These are phyloP conservation scores for Trichosanthes cucumerina DNA, from an alignment of 306 rosid species.

Conservation along the genomic window DNA sequence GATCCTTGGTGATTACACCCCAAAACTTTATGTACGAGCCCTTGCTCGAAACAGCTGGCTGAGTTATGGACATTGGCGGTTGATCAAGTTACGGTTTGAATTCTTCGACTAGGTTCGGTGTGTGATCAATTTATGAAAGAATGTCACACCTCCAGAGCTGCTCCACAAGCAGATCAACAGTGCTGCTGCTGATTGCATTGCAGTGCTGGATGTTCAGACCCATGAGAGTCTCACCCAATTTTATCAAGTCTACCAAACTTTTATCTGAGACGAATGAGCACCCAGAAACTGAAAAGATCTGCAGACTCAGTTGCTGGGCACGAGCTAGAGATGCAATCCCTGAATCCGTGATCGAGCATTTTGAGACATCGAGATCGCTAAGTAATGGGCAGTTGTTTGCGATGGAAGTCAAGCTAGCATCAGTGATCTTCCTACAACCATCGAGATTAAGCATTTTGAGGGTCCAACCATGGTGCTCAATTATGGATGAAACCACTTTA, in stretches of 20 bases:
- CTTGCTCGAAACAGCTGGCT: constrained; percentile 33
- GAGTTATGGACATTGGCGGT: not conserved
- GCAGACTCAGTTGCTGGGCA: constrained; percentile 35
- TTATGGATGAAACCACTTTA: constrained; percentile 36
- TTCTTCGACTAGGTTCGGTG: constrained; percentile 1
- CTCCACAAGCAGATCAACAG: constrained; percentile 41
- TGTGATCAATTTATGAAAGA: constrained; percentile 37
- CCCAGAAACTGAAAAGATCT: constrained; percentile 63
- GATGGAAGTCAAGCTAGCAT: constrained; percentile 54
- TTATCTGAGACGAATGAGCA: constrained; percentile 50
- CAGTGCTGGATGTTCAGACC: constrained; percentile 76
- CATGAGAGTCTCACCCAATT: constrained; percentile 47
- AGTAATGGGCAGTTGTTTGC: constrained; percentile 51
- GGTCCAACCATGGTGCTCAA: constrained; percentile 50
- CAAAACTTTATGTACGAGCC: constrained; percentile 40
- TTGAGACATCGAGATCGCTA: constrained; percentile 66
- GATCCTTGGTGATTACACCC: constrained; percentile 68
- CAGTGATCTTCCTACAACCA: constrained; percentile 49
- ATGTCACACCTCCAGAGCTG: constrained; percentile 72
- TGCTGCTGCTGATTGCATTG: constrained; percentile 45
- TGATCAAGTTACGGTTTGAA: not conserved
- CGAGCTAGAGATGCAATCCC: constrained; percentile 55
- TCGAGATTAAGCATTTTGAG: constrained; percentile 60
- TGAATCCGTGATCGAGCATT: constrained; percentile 49
- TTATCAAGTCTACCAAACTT: constrained; percentile 44